phyloP scores from a whole-genome alignment of 2,329 filamentous ascomycete species.

The Parascedosporium putredinis region DNA sequence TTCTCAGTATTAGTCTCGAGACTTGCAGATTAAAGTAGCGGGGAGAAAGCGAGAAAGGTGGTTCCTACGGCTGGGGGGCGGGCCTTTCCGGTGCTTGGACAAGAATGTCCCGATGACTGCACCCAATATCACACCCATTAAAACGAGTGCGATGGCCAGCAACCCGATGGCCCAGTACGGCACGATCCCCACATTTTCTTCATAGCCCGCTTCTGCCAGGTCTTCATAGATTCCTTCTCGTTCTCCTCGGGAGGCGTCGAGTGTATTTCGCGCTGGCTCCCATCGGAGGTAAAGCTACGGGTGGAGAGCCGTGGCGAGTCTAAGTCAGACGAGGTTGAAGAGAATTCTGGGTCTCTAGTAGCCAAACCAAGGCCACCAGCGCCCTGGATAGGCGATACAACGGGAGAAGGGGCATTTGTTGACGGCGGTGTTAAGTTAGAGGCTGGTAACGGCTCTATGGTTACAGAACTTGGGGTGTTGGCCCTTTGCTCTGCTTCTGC shows the following conservation, averaged over 20 bases:
- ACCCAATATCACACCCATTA: constrained; percentile 46
- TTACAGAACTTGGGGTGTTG: constrained; percentile 5
- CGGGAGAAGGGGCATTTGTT: neutral
- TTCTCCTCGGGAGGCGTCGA: constrained; percentile 30
- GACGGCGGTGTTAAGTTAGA: neutral
- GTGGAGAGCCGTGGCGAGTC: constrained; percentile 39
- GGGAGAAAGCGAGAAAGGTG: neutral
- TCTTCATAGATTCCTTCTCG: constrained; percentile 38
- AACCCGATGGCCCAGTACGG: constrained; percentile 53
- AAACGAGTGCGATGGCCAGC: constrained; percentile 33
- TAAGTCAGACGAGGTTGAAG: constrained; percentile 44
- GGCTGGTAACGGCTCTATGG: constrained; percentile 3
- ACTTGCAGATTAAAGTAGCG: too few species aligned
- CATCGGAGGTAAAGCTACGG: constrained; percentile 39
- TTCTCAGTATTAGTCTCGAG: neutral
- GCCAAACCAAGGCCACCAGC: constrained; percentile 52
- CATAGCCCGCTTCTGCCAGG: constrained; percentile 42
- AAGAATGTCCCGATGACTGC: constrained; percentile 43
- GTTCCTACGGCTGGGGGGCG: constrained; percentile 5
- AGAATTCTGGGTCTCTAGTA: constrained; percentile 52
- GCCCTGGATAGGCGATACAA: constrained; percentile 32
- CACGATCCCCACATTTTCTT: constrained; percentile 48
- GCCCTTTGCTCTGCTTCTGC: neutral
- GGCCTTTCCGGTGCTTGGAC: constrained; percentile 19
- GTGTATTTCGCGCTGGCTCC: constrained; percentile 45